phyloP scores from a whole-genome alignment of 331 rosid genomes.

The Dryas integrifolia region DNA sequence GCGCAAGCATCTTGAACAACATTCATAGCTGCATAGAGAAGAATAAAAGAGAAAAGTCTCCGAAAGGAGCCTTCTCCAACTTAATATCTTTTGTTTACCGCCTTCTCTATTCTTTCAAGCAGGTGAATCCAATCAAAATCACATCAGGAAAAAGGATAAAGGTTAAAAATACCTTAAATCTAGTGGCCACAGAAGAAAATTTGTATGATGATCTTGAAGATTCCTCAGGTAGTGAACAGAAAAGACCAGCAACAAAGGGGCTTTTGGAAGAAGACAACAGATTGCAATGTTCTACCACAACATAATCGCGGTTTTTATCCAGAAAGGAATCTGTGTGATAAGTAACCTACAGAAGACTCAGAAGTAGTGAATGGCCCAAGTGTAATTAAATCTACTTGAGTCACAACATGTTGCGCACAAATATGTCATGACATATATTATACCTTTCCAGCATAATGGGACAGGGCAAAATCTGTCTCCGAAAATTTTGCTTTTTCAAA shows the following conservation, averaged over 20 bases:
- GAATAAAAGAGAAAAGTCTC: background rate
- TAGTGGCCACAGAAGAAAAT: conserved; percentile 88
- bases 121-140: background rate
- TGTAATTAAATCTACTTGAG: conserved; percentile 6
- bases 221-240: conserved; percentile 63
- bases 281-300: conserved; percentile 88
- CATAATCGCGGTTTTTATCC: conserved; percentile 96
- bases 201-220: conserved; percentile 90
- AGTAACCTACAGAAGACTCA: conserved; percentile 55
- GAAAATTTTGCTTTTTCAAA: conserved; percentile 83
- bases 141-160: background rate
- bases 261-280: conserved; percentile 82
- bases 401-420: background rate
- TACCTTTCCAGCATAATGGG: conserved; percentile 99
- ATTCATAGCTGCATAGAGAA: background rate
- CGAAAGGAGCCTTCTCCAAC: conserved; percentile 1
- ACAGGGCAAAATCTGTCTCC: conserved; percentile 78
- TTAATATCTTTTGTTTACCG: background rate
- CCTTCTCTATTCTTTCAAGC: background rate
- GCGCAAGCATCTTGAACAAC: background rate
- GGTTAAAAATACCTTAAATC: conserved; percentile 72
- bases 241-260: conserved; percentile 71
- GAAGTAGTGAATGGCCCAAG: conserved; percentile 13
- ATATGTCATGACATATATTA: conserved; percentile 23
- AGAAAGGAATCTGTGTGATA: conserved; percentile 84